A percentile compares a stretch with the other conserved stretches of the same genome.
These are phyloP conservation scores for Schizothecium vesticola DNA, from an alignment of 495 filamentous ascomycete species.

Conservation along the genomic window DNA sequence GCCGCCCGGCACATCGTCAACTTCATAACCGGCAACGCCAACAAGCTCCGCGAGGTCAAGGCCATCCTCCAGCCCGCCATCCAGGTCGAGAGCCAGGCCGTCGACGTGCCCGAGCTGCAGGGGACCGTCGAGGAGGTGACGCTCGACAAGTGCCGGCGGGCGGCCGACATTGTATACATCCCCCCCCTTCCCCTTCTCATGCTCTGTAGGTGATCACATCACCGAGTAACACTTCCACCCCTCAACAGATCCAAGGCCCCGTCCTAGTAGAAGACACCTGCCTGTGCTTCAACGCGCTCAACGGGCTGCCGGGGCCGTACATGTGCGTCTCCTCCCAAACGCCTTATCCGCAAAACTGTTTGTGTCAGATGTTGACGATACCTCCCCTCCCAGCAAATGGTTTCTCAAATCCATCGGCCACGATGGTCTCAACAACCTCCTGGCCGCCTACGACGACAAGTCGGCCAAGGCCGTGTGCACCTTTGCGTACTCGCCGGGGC, in stretches of 20 bases:
- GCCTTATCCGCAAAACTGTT: background rate
- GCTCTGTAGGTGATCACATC: background rate
- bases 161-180: slow-evolving; percentile 56
- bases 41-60: slow-evolving; percentile 84
- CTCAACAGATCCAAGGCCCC: slow-evolving; percentile 66
- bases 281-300: slow-evolving; percentile 83
- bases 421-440: slow-evolving; percentile 81
- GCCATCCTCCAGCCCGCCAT: slow-evolving; percentile 75
- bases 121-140: slow-evolving; percentile 89
- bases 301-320: slow-evolving; percentile 91
- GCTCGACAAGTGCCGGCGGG: slow-evolving; percentile 75
- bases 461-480: slow-evolving; percentile 91
- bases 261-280: slow-evolving; percentile 95
- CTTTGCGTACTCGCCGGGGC: slow-evolving; percentile 84
- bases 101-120: slow-evolving; percentile 87
- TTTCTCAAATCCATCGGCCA: slow-evolving; percentile 81
- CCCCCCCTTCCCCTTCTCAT: background rate
- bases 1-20: slow-evolving; percentile 48
- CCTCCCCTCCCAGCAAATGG: slow-evolving; percentile 62
- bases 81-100: slow-evolving; percentile 61
- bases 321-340: slow-evolving; percentile 55
- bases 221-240: background rate
- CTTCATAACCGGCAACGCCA: slow-evolving; percentile 95
- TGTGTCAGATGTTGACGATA: background rate
- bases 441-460: slow-evolving; percentile 84